These are phyloP conservation scores for Paulownia fortunei DNA, from an alignment of 257 asterid genomes.

Conservation along the genomic window DNA sequence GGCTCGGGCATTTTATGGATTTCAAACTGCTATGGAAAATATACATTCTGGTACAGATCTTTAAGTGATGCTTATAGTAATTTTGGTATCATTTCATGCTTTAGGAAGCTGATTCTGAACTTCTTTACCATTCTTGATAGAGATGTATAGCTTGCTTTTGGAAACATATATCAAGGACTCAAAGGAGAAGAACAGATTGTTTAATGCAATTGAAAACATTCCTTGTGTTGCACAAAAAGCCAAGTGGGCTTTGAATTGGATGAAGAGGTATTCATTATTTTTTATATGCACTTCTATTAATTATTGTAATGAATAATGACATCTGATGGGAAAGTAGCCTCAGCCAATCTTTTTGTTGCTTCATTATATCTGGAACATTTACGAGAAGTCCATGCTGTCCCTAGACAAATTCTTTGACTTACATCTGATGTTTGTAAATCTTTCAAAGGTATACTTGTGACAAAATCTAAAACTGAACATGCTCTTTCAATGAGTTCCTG, in stretches of 20 bases:
- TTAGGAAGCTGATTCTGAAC: conserved; percentile 32
- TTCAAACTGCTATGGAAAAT: conserved; percentile 82
- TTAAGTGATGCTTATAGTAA: not conserved
- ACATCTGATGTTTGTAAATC: not conserved
- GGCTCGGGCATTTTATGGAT: conserved; percentile 95
- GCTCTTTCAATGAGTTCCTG: not conserved
- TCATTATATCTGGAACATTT: not conserved
- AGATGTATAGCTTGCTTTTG: conserved; percentile 90
- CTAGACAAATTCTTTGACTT: not conserved
- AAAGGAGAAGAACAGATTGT: conserved; percentile 61
- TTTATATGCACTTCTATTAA: not conserved
- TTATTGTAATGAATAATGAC: not conserved
- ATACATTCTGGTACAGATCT: conserved; percentile 75
- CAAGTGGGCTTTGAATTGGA: conserved; percentile 86
- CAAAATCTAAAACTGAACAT: not conserved
- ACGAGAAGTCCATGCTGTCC: not conserved
- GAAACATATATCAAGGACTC: conserved; percentile 84
- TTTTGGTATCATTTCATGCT: conserved; percentile 15
- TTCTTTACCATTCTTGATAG: conserved; percentile 41
- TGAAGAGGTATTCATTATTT: conserved; percentile 55
- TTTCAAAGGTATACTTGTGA: too few species aligned
- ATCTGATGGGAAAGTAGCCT: not conserved
- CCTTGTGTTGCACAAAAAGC: conserved; percentile 77
- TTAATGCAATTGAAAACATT: conserved; percentile 68
- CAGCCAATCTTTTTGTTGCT: not conserved